Base-by-base conservation (phyloP, 139 green algal species). In the Pseudopediastrum boryanum region DNA sequence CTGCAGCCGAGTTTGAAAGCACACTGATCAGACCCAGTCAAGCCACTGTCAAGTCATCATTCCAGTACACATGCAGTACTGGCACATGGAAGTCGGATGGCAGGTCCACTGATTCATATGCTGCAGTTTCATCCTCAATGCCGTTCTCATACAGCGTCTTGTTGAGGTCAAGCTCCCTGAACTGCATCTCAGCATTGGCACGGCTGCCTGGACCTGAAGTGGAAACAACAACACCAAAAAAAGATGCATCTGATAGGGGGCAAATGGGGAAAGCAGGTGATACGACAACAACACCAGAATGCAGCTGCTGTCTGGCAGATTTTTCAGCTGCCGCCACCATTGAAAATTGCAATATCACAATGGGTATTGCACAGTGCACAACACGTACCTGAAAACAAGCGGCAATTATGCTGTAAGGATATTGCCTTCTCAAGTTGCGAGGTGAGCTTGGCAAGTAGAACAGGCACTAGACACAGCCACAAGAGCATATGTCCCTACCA, bases 21-120 rank as follows among this genome's bases (percentile, higher is more conserved):
- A n/a, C n/a, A n/a, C n/a, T n/a, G n/a, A n/a, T n/a, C n/a, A n/a
- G n/a, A n/a, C n/a, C n/a, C n/a, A n/a, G 0, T 84, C 71, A 92
- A 23, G 85, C 85, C 23, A 88, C 79, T 3, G 88, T 93, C 36
- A 96, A 85, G 78, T 95, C 92, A 61, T 96, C 92, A 43, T 90
- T 91, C 83, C 88, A 96, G 83, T 95, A 92, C 43, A 95, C 63
- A 52, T 94, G 89, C 58, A 96, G 82, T 21, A 95, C 90, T 21
- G 92, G 90, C 23, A 90, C 63, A 51, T 86, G 91, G 54, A 84
- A 88, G 75, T 93, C 89, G 27, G 48, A 66, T 21, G 85, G 70
- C 51, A 94, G 80, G 51, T 86, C 83, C 44, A 72, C n/a, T 16
- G 74, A 38, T 71, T 94, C 89, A 72, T 92, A 94, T 16, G 71